Evolutionary conservation across 805 yeast genomes (phyloP).

Genomic region (Wickerhamomyces sydowiorum): DNA sequence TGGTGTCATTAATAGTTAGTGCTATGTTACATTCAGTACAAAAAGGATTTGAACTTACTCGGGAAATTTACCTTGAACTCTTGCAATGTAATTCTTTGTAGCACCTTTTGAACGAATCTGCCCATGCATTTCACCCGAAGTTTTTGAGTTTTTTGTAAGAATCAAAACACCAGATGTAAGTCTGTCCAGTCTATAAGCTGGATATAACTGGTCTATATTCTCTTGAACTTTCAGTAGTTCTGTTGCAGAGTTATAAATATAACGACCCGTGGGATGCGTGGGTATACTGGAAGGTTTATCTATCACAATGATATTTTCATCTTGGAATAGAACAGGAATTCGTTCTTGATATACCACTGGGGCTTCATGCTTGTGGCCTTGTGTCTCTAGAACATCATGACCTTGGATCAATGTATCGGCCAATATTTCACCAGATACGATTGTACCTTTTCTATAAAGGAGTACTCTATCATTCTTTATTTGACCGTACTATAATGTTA

Average conservation of each 20-base stretch:
- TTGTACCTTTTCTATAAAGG: neutral
- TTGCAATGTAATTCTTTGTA: constrained; percentile 67
- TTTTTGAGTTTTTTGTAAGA: constrained; percentile 21
- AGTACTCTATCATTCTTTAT: neutral
- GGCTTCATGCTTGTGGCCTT: constrained; percentile 78
- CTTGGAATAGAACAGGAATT: constrained; percentile 64
- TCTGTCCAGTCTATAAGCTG: constrained; percentile 86
- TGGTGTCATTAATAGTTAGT: constrained; percentile 10
- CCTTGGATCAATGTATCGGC: neutral
- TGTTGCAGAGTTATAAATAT: constrained; percentile 70
- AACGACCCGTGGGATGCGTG: constrained; percentile 91
- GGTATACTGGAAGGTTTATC: constrained; percentile 96
- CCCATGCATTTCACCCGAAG: constrained; percentile 75
- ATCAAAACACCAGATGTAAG: constrained; percentile 94
- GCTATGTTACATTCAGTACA: neutral
- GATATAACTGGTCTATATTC: constrained; percentile 57
- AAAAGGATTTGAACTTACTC: neutral
- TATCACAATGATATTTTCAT: constrained; percentile 71
- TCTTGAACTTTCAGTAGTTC: constrained; percentile 69
- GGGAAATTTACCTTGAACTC: constrained; percentile 89
- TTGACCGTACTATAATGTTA: neutral
- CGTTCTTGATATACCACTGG: constrained; percentile 51
- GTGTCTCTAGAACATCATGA: constrained; percentile 9
- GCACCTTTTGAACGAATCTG: constrained; percentile 60
- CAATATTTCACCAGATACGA: neutral